A percentile compares a stretch with the other conserved stretches of the same genome.
Evolutionary conservation across 2,329 filamentous ascomycete genomes (phyloP).

Genomic region (Cladophialophora yegresii): DNA sequence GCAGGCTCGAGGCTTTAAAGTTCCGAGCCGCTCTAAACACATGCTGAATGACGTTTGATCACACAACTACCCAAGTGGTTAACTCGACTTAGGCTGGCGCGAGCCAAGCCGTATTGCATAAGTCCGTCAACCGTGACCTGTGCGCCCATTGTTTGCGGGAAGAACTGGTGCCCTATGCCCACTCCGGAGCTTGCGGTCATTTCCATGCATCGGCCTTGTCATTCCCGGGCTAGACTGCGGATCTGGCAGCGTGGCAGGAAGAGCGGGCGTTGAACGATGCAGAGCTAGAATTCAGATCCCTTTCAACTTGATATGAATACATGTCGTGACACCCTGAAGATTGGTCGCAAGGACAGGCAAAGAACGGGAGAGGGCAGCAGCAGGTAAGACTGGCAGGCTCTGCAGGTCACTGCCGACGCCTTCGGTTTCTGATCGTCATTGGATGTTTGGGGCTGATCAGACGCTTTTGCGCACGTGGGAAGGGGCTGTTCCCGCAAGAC

Average conservation of each 20-base stretch:
- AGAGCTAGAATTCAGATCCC: neutral
- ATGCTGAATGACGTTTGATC: slow-evolving; percentile 27
- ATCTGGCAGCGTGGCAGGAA: neutral
- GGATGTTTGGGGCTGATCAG: neutral
- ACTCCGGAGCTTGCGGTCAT: neutral
- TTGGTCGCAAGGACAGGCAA: neutral
- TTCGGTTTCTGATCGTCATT: neutral
- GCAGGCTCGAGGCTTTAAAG: slow-evolving; percentile 15
- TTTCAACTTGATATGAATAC: neutral
- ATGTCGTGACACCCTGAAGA: slow-evolving; percentile 5
- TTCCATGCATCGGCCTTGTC: neutral
- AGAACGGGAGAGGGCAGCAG: neutral
- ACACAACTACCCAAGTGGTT: neutral
- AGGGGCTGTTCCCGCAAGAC: slow-evolving; percentile 4
- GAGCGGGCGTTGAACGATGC: neutral
- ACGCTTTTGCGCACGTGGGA: slow-evolving; percentile 20
- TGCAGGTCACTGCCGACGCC: neutral
- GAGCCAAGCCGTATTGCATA: slow-evolving; percentile 15
- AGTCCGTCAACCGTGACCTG: slow-evolving; percentile 18
- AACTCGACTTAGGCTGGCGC: slow-evolving; percentile 1
- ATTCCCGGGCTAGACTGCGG: neutral
- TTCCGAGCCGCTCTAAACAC: slow-evolving; percentile 24
- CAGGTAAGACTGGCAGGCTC: slow-evolving; percentile 4
- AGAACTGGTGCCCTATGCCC: neutral
- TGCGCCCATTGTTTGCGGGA: neutral